phyloP scores from a whole-genome alignment of 805 yeast species.

The Nakazawaea pomicola region DNA sequence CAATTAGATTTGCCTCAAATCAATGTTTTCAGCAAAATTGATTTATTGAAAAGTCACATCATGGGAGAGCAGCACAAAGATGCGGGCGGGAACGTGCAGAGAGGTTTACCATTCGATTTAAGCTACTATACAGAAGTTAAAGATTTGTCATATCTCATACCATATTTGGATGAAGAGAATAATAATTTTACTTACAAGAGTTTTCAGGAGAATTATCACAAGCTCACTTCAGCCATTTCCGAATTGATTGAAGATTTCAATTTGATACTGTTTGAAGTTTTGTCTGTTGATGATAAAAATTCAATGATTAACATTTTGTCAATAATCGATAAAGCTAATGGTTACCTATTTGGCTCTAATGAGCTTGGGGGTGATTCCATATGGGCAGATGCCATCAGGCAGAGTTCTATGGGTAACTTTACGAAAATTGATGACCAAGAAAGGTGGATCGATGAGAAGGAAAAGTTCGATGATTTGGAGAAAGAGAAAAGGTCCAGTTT shows the following conservation, averaged over 20 bases:
- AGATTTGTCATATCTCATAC: conserved; percentile 64
- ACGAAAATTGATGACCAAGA: conserved; percentile 77
- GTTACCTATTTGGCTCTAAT: conserved; percentile 87
- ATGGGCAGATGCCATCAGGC: conserved; percentile 95
- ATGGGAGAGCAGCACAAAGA: conserved; percentile 21
- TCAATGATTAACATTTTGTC: conserved; percentile 82
- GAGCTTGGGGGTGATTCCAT: conserved; percentile 96
- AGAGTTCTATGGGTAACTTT: conserved; percentile 45
- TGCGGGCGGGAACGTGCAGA: conserved; percentile 38
- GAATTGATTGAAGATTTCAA: conserved; percentile 86
- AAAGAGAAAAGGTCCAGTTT: conserved; percentile 38
- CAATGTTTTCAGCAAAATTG: conserved; percentile 90
- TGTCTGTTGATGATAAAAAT: conserved; percentile 86
- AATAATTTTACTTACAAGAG: conserved; percentile 56
- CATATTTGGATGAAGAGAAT: conserved; percentile 67
- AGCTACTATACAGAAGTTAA: conserved; percentile 92
- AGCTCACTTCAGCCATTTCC: conserved; percentile 69
- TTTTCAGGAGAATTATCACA: conserved; percentile 42
- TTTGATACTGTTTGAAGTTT: conserved; percentile 81
- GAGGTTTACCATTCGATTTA: conserved; percentile 67
- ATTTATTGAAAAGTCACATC: conserved; percentile 55
- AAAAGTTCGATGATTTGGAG: conserved; percentile 63
- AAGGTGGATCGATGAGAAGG: conserved; percentile 89
- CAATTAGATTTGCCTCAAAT: conserved; percentile 91
- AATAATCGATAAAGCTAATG: conserved; percentile 84